Conservation (phyloP, 2,329 filamentous ascomycete genomes). For the Trichoderma sp. region DNA sequence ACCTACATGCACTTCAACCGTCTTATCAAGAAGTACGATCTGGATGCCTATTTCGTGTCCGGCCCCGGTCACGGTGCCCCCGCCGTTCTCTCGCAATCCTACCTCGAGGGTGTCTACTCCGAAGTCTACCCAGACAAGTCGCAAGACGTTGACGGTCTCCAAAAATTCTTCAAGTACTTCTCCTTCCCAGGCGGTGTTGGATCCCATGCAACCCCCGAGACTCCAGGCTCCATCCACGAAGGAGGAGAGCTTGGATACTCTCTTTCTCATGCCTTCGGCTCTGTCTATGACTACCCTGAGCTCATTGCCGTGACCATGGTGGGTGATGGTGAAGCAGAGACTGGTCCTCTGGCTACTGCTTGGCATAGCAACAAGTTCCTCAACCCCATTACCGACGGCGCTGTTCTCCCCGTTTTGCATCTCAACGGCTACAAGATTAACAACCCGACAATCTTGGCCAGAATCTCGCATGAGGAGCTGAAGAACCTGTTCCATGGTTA, state of each 20-base stretch:
- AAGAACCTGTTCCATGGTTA: slow-evolving; percentile 68
- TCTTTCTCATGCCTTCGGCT: slow-evolving; percentile 73
- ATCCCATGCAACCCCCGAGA: slow-evolving; percentile 75
- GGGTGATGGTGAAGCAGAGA: slow-evolving; percentile 78
- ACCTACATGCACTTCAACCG: slow-evolving; percentile 81
- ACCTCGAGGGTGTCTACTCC: slow-evolving; percentile 73
- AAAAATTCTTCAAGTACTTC: slow-evolving; percentile 78
- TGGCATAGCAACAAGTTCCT: slow-evolving; percentile 84
- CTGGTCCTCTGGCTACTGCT: slow-evolving; percentile 71
- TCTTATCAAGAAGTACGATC: slow-evolving; percentile 74
- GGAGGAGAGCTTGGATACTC: slow-evolving; percentile 81
- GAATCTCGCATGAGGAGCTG: slow-evolving; percentile 71
- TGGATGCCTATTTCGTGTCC: slow-evolving; percentile 70
- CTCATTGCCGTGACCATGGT: slow-evolving; percentile 76
- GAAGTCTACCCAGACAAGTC: slow-evolving; percentile 74
- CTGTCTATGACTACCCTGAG: slow-evolving; percentile 71
- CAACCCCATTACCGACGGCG: slow-evolving; percentile 74
- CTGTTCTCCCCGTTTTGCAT: slow-evolving; percentile 73
- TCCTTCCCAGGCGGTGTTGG: slow-evolving; percentile 78
- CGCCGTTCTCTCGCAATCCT: slow-evolving; percentile 71
- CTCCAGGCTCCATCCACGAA: slow-evolving; percentile 72
- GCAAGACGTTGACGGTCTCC: slow-evolving; percentile 65
- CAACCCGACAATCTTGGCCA: slow-evolving; percentile 70
- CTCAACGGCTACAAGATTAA: slow-evolving; percentile 86
- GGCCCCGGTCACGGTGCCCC: slow-evolving; percentile 77